Percentiles rank a stretch among this genome's conserved stretches.
Evolutionary conservation across 2,329 filamentous ascomycete genomes (phyloP).

Genomic region (Penicillium brasilianum): DNA sequence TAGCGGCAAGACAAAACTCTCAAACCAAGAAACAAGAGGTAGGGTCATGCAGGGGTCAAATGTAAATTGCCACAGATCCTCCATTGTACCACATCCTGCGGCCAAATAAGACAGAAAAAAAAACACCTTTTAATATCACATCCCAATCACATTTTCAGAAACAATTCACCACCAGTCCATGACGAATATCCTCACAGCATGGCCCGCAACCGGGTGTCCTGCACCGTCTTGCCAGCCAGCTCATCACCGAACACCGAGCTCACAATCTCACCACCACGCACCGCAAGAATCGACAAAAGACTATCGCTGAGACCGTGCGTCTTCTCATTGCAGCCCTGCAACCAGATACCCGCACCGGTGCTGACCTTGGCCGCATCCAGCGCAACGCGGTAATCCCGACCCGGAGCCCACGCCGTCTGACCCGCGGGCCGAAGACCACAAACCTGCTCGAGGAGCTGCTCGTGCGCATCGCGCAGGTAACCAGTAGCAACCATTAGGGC

Average conservation of each 20-base stretch:
- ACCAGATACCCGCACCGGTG: constrained; percentile 79
- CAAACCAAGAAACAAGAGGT: neutral
- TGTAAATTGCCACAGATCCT: neutral
- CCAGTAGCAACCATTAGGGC: constrained; percentile 86
- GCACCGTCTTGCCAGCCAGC: constrained; percentile 37
- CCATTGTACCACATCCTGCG: neutral
- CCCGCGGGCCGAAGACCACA: constrained; percentile 68
- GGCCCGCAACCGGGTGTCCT: constrained; percentile 40
- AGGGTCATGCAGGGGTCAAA: neutral
- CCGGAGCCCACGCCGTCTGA: constrained; percentile 66
- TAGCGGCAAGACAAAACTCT: neutral
- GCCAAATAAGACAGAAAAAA: neutral
- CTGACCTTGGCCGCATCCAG: constrained; percentile 72
- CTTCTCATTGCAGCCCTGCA: constrained; percentile 91
- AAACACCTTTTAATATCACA: neutral
- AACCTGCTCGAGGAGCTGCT: constrained; percentile 73
- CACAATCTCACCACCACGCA: constrained; percentile 78
- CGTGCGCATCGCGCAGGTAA: constrained; percentile 78
- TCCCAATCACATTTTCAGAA: too few species aligned
- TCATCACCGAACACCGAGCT: constrained; percentile 69
- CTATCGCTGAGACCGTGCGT: constrained; percentile 89
- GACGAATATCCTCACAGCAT: constrained; percentile 35
- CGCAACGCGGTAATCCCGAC: constrained; percentile 77
- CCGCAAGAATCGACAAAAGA: constrained; percentile 76
- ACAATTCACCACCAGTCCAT: neutral